A percentile compares a stretch with the other conserved stretches of the same genome.
phyloP scores from a whole-genome alignment of 352 stramenopile species.

The Pythium rishiriense region DNA sequence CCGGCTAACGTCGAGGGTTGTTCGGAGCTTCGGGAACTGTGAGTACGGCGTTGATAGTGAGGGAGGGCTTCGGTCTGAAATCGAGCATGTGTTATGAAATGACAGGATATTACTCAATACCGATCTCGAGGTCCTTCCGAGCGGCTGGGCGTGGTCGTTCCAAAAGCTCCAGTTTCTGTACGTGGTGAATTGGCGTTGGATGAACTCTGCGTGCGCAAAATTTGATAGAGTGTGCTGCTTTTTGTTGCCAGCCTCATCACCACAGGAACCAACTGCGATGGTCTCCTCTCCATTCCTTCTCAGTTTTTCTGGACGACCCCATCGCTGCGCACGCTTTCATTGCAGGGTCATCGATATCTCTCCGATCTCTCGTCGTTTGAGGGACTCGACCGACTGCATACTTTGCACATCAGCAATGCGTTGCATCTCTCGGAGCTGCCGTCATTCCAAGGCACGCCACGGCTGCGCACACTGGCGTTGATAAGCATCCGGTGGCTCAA shows the following conservation, averaged over 20 bases:
- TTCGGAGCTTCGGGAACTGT: constrained; percentile 41
- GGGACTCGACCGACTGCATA: constrained; percentile 34
- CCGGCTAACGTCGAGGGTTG: constrained; percentile 36
- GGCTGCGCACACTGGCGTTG: constrained; percentile 17
- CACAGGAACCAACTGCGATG: constrained; percentile 12
- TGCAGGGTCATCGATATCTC: constrained; percentile 29
- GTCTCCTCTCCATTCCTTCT: constrained; percentile 26
- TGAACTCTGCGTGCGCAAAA: too few species aligned
- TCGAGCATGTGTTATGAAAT: neutral
- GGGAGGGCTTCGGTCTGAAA: neutral
- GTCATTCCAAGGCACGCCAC: constrained; percentile 18
- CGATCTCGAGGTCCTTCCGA: constrained; percentile 1
- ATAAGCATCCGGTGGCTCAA: neutral
- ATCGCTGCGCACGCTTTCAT: constrained; percentile 36
- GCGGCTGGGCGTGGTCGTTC: neutral
- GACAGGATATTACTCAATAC: constrained; percentile 12
- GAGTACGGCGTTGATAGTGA: constrained; percentile 11
- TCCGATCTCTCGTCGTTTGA: constrained; percentile 31
- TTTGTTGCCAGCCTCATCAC: constrained; percentile 1
- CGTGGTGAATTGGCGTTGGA: too few species aligned
- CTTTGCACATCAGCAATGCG: constrained; percentile 31
- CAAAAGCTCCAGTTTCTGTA: neutral
- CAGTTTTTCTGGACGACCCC: constrained; percentile 38
- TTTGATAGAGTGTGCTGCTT: neutral
- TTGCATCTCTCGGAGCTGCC: constrained; percentile 27